phyloP scores from a whole-genome alignment of 345 rosid genomes.

The Lepidium sativum region DNA sequence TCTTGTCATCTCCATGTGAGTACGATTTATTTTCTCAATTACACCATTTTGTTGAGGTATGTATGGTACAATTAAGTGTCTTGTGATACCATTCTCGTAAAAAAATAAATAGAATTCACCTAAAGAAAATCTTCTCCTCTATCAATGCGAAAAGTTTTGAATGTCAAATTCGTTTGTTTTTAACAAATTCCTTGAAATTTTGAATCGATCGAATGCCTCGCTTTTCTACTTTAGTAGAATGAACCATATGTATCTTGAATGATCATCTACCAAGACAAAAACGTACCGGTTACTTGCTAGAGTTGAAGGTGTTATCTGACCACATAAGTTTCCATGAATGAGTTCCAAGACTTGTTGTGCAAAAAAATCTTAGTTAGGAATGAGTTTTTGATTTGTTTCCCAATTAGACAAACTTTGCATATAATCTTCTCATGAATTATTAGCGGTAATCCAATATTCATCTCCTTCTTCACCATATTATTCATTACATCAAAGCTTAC shows the following conservation, averaged over 20 bases:
- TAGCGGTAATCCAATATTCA: neutral
- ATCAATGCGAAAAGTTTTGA: no score
- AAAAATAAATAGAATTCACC: no score
- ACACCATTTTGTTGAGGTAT: no score
- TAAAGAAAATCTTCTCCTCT: no score
- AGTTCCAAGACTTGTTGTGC: neutral
- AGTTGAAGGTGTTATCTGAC: neutral
- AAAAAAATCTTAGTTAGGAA: neutral
- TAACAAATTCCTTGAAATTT: neutral
- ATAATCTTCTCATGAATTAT: no score
- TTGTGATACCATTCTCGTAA: no score
- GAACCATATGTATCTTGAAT: neutral
- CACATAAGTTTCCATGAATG: neutral
- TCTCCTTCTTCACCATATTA: neutral
- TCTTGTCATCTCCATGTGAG: no score
- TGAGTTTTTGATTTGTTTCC: neutral
- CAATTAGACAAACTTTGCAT: neutral
- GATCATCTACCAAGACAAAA: no score
- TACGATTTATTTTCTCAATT: no score
- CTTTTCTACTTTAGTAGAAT: neutral
- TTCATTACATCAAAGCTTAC: neutral
- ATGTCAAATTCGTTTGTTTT: neutral
- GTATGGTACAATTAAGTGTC: no score
- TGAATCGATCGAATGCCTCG: neutral
- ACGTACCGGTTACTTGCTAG: neutral